A percentile compares a stretch with the other conserved stretches of the same genome.
Conservation (phyloP, 2,329 filamentous ascomycete species). For the Penicillium glabrum region DNA sequence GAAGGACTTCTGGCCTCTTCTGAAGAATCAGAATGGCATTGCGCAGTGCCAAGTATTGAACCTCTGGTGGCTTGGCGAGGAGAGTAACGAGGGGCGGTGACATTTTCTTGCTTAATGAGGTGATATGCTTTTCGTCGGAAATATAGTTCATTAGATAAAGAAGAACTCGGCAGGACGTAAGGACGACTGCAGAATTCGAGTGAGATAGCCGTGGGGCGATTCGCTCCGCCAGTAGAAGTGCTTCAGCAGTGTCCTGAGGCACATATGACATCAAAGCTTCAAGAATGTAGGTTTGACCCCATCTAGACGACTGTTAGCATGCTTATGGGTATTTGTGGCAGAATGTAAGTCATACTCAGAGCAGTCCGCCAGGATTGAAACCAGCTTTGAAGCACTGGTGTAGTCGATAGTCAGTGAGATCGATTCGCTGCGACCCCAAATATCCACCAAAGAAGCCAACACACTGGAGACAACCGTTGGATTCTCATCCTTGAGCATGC, state of each 20-base stretch:
- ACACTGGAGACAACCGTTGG: constrained; percentile 96
- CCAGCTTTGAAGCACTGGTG: constrained; percentile 94
- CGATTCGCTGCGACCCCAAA: constrained; percentile 95
- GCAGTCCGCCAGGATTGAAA: constrained; percentile 92
- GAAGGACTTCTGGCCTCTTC: constrained; percentile 83
- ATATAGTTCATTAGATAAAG: constrained; percentile 99
- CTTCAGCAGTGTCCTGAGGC: constrained; percentile 85
- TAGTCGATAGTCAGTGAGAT: constrained; percentile 99
- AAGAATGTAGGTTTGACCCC: constrained; percentile 98
- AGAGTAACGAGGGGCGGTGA: constrained; percentile 94
- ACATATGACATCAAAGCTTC: constrained; percentile 98
- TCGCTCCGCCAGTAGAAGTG: constrained; percentile 83
- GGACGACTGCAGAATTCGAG: constrained; percentile 92
- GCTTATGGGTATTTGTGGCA: not conserved
- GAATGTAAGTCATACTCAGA: constrained; percentile 70
- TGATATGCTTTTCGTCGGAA: constrained; percentile 82
- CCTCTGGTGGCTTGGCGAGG: constrained; percentile 92
- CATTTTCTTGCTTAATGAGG: constrained; percentile 83
- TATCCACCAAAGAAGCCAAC: constrained; percentile 87
- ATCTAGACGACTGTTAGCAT: constrained; percentile 55
- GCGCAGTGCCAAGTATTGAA: constrained; percentile 93
- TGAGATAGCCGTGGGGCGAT: constrained; percentile 95
- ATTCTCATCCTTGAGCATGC: constrained; percentile 90
- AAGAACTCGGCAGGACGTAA: constrained; percentile 94
- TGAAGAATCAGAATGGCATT: constrained; percentile 95